Base-by-base conservation (phyloP, 2,329 filamentous ascomycete species). In the Cylindrodendrum hubeiense region DNA sequence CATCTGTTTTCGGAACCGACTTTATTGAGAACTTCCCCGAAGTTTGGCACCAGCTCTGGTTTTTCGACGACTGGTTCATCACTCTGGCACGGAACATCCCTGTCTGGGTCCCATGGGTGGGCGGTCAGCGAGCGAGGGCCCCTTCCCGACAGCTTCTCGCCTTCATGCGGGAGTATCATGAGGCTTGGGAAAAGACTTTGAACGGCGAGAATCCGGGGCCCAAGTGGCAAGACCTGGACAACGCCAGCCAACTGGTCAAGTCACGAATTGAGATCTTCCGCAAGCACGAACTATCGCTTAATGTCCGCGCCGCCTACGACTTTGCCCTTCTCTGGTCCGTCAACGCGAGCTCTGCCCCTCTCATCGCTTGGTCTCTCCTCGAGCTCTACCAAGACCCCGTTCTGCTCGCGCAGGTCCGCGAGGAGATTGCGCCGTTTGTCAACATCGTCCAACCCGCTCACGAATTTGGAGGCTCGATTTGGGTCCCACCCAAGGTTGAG, bases 321-420 rank as follows among this genome's bases (percentile, higher is more conserved):
- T 63, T 82, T 12, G 77, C 68, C 3, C 72, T 79, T 54, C 74
- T 77, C 17, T 84, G 76, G 82, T 78, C 72, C 22, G 72, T 81
- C 30, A 81, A 80, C 53, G 76, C 78, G 24, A 81, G 81, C 59
- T 75, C 80, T 2, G 77, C 81, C 33, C 74, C 77, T 1, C 72
- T 82, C 30, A 73, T 78, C 4, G 75, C 77, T 6, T 85, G 83
- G 82, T 75, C 83, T 67, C 68, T 84, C 1, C 78, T 79, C 56
- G 79, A 84, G 53, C 71, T 84, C 10, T 79, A 78, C 61, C 76
- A 78, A 10, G 80, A 83, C 22, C 70, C 76, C 0, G 75, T 79
- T 12, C 76, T 84, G 3, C 73, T 83, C 1, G 73, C 71, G 30
- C 75, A 79, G 24, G 73, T 84, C 26, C 78, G 79, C 15, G 75